A percentile compares a stretch with the other conserved stretches of the same genome.
These are phyloP conservation scores for Saprolegnia diclina DNA, from an alignment of 352 stramenopile species.

Conservation along the genomic window DNA sequence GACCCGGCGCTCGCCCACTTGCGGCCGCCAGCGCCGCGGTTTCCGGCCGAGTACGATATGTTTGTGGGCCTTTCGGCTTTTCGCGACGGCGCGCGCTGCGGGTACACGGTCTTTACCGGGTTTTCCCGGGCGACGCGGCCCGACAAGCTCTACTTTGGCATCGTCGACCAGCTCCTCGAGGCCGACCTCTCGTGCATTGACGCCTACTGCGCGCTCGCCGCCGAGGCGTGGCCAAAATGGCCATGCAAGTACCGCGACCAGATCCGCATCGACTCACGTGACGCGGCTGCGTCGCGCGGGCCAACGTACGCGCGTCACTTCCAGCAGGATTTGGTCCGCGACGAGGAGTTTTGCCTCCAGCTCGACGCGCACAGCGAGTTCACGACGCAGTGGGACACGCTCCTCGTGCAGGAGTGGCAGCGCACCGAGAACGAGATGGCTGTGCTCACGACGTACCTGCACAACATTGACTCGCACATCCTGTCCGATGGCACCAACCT, in stretches of 20 bases:
- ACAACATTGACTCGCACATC: slow-evolving; percentile 20
- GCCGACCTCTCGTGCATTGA: slow-evolving; percentile 16
- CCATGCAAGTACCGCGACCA: slow-evolving; percentile 22
- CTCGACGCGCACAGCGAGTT: slow-evolving; percentile 26
- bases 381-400: slow-evolving; percentile 14
- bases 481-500: slow-evolving; percentile 6
- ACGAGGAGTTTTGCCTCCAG: slow-evolving; percentile 28
- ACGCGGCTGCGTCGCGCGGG: slow-evolving; percentile 5
- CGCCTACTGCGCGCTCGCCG: slow-evolving; percentile 21
- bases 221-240: not conserved
- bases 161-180: slow-evolving; percentile 20
- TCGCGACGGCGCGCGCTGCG: slow-evolving; percentile 18
- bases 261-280: slow-evolving; percentile 12
- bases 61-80: slow-evolving; percentile 25
- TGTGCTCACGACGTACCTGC: slow-evolving; percentile 22
- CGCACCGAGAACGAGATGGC: slow-evolving; percentile 27
- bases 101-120: slow-evolving; percentile 12
- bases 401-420: slow-evolving; percentile 24
- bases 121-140: slow-evolving; percentile 4
- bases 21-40: slow-evolving; percentile 41
- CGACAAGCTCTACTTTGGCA: slow-evolving; percentile 21
- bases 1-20: slow-evolving; percentile 33
- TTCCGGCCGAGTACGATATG: not conserved
- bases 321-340: slow-evolving; percentile 22
- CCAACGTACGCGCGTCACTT: slow-evolving; percentile 22